phyloP scores from a whole-genome alignment of 306 rosid species.

The Corylus heterophylla region DNA sequence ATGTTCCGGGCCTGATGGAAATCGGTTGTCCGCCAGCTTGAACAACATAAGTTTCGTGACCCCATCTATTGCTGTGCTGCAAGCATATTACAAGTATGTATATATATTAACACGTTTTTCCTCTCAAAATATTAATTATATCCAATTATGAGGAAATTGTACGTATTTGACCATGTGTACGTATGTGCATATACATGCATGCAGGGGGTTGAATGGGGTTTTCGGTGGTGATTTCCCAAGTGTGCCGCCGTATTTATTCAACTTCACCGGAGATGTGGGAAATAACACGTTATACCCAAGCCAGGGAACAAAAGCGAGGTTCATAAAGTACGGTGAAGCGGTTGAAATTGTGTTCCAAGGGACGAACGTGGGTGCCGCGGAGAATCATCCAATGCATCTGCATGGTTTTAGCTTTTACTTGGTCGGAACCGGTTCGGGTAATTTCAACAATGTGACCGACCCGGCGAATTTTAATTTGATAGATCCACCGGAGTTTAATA shows the following conservation, averaged over 20 bases:
- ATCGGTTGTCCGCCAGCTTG: conserved; percentile 42
- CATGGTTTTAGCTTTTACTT: conserved; percentile 34
- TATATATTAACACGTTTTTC: background rate
- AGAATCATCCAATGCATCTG: conserved; percentile 31
- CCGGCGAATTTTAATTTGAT: conserved; percentile 25
- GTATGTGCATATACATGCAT: background rate
- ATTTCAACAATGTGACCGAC: conserved; percentile 6
- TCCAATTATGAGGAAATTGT: too few species aligned
- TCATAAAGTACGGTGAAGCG: conserved; percentile 29
- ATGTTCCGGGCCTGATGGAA: conserved; percentile 45
- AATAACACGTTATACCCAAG: conserved; percentile 13
- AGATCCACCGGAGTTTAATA: conserved; percentile 35
- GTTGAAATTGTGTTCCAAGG: conserved; percentile 51
- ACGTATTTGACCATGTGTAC: too few species aligned
- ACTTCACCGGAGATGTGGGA: conserved; percentile 37
- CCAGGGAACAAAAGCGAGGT: conserved; percentile 40
- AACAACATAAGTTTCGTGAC: conserved; percentile 47
- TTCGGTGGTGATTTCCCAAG: conserved; percentile 31
- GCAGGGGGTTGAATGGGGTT: conserved; percentile 23
- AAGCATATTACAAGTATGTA: conserved; percentile 48
- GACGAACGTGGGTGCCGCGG: conserved; percentile 30
- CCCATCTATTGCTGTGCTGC: conserved; percentile 34
- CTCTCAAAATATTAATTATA: too few species aligned
- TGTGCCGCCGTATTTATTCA: conserved; percentile 35
- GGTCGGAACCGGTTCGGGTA: conserved; percentile 37